A percentile compares a stretch with the other conserved stretches of the same genome.
phyloP scores from a whole-genome alignment of 2,329 filamentous ascomycete genomes.

The Arthrobotrys megalospora region DNA sequence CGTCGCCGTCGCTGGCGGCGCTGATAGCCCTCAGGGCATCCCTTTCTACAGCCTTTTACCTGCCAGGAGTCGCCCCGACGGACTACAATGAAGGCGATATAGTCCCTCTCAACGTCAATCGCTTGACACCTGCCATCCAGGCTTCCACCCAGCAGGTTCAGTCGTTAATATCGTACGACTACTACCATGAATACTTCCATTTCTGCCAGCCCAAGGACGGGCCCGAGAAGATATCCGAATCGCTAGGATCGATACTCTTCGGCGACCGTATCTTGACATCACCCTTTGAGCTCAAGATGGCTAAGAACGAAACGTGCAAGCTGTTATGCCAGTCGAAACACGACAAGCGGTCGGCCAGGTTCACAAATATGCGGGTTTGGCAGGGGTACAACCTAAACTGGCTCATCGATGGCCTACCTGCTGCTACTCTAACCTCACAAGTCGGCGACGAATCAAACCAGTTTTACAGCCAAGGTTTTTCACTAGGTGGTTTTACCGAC shows the following conservation, averaged over 20 bases:
- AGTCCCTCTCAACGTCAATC: constrained; percentile 93
- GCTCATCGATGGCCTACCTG: constrained; percentile 93
- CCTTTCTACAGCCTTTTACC: constrained; percentile 81
- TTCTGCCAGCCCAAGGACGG: constrained; percentile 87
- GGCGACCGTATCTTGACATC: constrained; percentile 98
- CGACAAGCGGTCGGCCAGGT: constrained; percentile 77
- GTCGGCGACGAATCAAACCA: constrained; percentile 81
- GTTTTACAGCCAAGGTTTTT: constrained; percentile 93
- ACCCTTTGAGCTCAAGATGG: constrained; percentile 90
- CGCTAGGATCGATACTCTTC: constrained; percentile 94
- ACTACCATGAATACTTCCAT: constrained; percentile 89
- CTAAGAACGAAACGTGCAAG: constrained; percentile 88
- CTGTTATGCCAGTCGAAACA: constrained; percentile 80
- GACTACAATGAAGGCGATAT: constrained; percentile 85
- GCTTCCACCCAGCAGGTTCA: constrained; percentile 83
- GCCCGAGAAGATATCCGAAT: constrained; percentile 85
- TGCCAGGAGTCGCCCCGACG: constrained; percentile 93
- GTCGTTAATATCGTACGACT: constrained; percentile 96
- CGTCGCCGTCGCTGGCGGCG: constrained; percentile 56
- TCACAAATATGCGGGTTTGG: constrained; percentile 85
- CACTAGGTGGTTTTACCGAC: constrained; percentile 74
- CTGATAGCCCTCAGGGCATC: constrained; percentile 47
- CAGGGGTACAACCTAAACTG: constrained; percentile 94
- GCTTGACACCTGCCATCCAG: constrained; percentile 86
- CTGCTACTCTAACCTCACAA: constrained; percentile 75